A percentile compares a stretch with the other conserved stretches of the same genome.
These are phyloP conservation scores for Amylocarpus encephaloides DNA, from an alignment of 2,329 filamentous ascomycete genomes.

Conservation along the genomic window DNA sequence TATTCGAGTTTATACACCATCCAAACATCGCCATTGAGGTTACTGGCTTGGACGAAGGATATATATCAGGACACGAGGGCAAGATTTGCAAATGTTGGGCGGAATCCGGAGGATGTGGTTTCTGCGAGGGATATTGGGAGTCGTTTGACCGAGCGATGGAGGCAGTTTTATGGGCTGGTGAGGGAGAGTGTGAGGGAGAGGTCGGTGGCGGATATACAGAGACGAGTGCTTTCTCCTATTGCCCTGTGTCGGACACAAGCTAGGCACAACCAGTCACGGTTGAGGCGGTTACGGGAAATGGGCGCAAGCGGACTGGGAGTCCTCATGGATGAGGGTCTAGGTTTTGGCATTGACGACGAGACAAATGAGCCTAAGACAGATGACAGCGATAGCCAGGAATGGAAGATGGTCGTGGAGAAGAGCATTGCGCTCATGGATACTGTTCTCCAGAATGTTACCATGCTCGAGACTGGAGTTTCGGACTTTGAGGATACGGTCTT, in stretches of 20 bases:
- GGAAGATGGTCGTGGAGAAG: conserved; percentile 71
- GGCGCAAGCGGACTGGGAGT: conserved; percentile 83
- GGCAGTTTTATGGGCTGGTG: conserved; percentile 74
- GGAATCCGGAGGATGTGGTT: conserved; percentile 24
- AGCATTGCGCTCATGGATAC: conserved; percentile 83
- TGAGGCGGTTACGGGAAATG: conserved; percentile 69
- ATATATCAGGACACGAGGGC: conserved; percentile 52
- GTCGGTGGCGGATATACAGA: conserved; percentile 64
- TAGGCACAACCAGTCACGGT: conserved; percentile 61
- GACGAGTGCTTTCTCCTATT: conserved; percentile 70
- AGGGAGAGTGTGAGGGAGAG: conserved; percentile 67
- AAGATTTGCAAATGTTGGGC: conserved; percentile 25
- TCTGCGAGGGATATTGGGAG: conserved; percentile 23
- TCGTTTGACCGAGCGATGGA: conserved; percentile 49
- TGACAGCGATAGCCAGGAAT: conserved; percentile 40
- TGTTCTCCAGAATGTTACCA: conserved; percentile 66
- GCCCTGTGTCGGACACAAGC: conserved; percentile 70
- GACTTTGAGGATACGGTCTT: conserved; percentile 64
- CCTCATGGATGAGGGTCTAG: conserved; percentile 78
- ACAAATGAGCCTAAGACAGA: conserved; percentile 42
- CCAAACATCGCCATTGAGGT: conserved; percentile 72
- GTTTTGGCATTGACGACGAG: conserved; percentile 56
- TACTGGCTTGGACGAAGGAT: conserved; percentile 66
- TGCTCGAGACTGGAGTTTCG: conserved; percentile 53
- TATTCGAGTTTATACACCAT: conserved; percentile 78